Evolutionary conservation across 1,139 yeast species (phyloP), one percentile per base, ranked within the genome.

Genomic region (Geotrichum phurueaensis): DNA sequence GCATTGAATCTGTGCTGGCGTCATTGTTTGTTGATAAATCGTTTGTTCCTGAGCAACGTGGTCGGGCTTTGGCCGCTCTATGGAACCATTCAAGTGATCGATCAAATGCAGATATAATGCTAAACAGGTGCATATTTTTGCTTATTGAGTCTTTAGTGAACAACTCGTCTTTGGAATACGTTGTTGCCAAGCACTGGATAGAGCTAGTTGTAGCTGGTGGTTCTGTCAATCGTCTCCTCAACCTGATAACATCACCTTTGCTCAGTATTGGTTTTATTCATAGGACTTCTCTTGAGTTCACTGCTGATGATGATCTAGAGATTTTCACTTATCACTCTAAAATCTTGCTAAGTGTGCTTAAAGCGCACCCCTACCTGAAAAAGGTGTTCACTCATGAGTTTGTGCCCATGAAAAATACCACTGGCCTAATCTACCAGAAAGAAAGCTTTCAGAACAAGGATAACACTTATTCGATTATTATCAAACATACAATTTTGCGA

Each of bases 121-220:
- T 90, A 25, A 76, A 80, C 13, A 78, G 86, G 61, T 94, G 96
- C 0, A 72, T 90, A n/a, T 84, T 85, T 63, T 69, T 89, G 4
- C 75, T 89, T 13, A 70, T 89, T 22, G 96, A 90, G 69, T 87
- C 83, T 56, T 69, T 88, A 23, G 65, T 79, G 56, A 75, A 76
- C 75, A 76, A 62, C 12, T 50, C 52, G 15, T 43, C 57, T 6
- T 33, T 59, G 23, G 59, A 57, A 23, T 57, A 63, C 39, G 69
- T 81, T 4, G 74, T 79, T n/a, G 82, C 84, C 0, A 71, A 78
- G 6, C 80, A 82, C 60, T 88, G 94, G 84, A 73, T 89, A 1
- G 73, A 77, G 43, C 76, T 78, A n/a, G 75, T 81, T 1, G 68
- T 83, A 1, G 76, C 78, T 47, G 76, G 81, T 51, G 89, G 89